phyloP scores from a whole-genome alignment of 1,284 basidiomycete species.

The Inonotus obliquus region DNA sequence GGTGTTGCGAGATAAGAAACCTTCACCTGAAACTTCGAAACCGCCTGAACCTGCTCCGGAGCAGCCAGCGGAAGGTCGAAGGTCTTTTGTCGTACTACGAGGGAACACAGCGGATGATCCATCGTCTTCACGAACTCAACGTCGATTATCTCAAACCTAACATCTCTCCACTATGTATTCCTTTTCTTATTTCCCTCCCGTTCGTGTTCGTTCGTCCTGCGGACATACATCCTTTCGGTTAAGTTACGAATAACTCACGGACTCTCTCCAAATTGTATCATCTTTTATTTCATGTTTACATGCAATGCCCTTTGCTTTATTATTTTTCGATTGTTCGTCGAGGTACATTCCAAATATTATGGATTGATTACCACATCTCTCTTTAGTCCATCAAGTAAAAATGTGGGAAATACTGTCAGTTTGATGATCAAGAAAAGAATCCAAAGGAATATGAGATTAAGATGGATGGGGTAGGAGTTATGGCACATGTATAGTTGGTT shows the following conservation, averaged over 20 bases:
- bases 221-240: background rate
- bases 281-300: background rate
- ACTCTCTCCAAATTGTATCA: slow-evolving; percentile 8
- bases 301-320: background rate
- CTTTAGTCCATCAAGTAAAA: background rate
- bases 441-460: background rate
- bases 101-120: slow-evolving; percentile 21
- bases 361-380: background rate
- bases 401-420: too few species aligned
- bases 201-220: background rate
- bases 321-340: background rate
- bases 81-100: slow-evolving; percentile 35
- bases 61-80: slow-evolving; percentile 22
- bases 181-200: background rate
- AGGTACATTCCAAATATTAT: background rate
- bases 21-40: slow-evolving; percentile 13
- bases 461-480: background rate
- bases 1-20: slow-evolving; percentile 53
- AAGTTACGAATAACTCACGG: slow-evolving; percentile 7
- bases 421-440: background rate
- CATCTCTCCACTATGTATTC: background rate
- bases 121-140: slow-evolving; percentile 18
- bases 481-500: too few species aligned
- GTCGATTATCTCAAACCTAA: slow-evolving; percentile 13
- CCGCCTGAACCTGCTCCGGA: background rate